These are phyloP conservation scores for Yamadazyma sp. DNA, from an alignment of 1,139 yeast species.

Conservation along the genomic window DNA sequence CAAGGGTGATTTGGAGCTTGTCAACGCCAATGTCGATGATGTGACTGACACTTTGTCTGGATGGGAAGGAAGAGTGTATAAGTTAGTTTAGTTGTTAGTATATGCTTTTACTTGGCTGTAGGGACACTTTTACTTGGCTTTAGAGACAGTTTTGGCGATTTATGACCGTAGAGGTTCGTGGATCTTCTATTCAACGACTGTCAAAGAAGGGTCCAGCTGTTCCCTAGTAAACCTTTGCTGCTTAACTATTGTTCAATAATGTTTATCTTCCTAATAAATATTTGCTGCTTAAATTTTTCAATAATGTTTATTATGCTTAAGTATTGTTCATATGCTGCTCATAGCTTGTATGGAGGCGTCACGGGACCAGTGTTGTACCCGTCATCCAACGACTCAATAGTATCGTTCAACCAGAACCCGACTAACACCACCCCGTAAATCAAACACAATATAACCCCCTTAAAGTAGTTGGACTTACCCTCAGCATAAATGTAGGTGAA, in stretches of 20 bases:
- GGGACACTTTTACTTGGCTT: no score
- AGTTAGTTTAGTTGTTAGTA: slow-evolving; percentile 9
- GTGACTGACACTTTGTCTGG: slow-evolving; percentile 27
- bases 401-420: slow-evolving; percentile 75
- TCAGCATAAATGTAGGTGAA: slow-evolving; percentile 95
- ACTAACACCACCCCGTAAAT: slow-evolving; percentile 72
- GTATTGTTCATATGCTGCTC: neutral
- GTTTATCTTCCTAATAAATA: no score
- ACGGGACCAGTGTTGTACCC: slow-evolving; percentile 18
- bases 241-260: no score
- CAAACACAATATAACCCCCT: slow-evolving; percentile 85
- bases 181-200: no score
- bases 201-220: no score
- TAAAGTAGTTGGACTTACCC: slow-evolving; percentile 94
- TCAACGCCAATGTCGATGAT: slow-evolving; percentile 26
- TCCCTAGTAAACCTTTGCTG: no score
- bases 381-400: slow-evolving; percentile 36
- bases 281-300: no score
- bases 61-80: slow-evolving; percentile 41
- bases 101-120: no score
- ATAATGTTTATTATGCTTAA: no score
- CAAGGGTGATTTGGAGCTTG: slow-evolving; percentile 25
- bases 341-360: neutral
- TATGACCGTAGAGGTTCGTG: no score
- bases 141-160: no score